Percentiles rank a stretch among this genome's conserved stretches.
Conservation (phyloP, 148 eudicot genomes). For the Heliosperma pusillum region DNA sequence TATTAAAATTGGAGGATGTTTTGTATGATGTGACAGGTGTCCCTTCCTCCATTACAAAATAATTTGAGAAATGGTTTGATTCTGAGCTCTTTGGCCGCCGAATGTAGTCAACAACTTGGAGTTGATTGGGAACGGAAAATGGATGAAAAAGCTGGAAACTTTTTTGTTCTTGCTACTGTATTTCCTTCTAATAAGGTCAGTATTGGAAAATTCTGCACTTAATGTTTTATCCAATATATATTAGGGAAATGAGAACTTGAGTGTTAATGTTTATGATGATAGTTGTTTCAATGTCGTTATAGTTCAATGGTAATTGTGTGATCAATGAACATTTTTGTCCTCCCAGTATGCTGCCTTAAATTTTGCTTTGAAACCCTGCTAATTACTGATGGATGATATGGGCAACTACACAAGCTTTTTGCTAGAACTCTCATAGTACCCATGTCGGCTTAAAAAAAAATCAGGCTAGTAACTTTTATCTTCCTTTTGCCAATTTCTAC, state of each 20-base stretch:
- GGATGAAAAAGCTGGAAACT: constrained; percentile 50
- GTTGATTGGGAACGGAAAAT: constrained; percentile 31
- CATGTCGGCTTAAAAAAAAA: neutral
- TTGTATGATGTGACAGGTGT: constrained; percentile 48
- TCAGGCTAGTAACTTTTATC: neutral
- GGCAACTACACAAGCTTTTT: neutral
- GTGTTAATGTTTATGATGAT: too few species aligned
- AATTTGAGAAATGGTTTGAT: constrained; percentile 33
- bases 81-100: constrained; percentile 51
- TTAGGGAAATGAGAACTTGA: constrained; percentile 12
- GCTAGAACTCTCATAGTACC: neutral
- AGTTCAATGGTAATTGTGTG: too few species aligned
- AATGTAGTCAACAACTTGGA: constrained; percentile 51
- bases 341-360: neutral
- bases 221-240: neutral
- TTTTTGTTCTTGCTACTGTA: constrained; percentile 81
- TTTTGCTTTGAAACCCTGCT: neutral
- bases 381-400: neutral
- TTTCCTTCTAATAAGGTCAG: constrained; percentile 79
- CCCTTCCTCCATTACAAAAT: constrained; percentile 48
- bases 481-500: constrained; percentile 23
- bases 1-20: constrained; percentile 2
- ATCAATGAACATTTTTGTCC: too few species aligned
- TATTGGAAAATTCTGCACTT: neutral
- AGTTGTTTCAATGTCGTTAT: neutral